These are phyloP conservation scores for Sordariomycetes sp. DNA, from an alignment of 2,329 filamentous ascomycete species.

Conservation along the genomic window DNA sequence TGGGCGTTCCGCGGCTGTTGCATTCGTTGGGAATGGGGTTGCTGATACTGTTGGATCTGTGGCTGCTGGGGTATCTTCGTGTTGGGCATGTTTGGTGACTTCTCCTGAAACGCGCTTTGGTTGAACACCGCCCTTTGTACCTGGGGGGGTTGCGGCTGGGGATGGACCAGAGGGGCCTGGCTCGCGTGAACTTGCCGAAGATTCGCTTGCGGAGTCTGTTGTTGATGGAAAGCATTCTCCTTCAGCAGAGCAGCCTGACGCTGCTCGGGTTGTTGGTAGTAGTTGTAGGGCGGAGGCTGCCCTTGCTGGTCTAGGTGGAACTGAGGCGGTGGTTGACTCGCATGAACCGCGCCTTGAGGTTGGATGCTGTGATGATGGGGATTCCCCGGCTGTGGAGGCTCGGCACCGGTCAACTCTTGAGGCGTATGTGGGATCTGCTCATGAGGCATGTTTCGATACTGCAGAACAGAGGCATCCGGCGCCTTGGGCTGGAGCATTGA, in stretches of 20 bases:
- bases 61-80: conserved; percentile 6
- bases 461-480: conserved; percentile 3
- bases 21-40: conserved; percentile 1
- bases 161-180: conserved; percentile 21
- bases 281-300: too few relatives aligned
- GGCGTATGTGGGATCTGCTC: conserved; percentile 37
- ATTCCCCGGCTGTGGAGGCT: conserved; percentile 43
- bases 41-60: conserved; percentile 7
- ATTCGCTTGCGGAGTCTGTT: background rate
- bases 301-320: conserved; percentile 14
- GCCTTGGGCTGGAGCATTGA: conserved; percentile 38
- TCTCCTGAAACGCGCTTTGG: conserved; percentile 19
- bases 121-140: conserved; percentile 44
- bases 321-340: conserved; percentile 19
- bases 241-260: background rate
- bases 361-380: conserved; percentile 47
- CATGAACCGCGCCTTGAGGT: conserved; percentile 25
- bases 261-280: background rate
- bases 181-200: conserved; percentile 8
- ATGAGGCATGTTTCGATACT: conserved; percentile 9
- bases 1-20: conserved; percentile 5
- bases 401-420: conserved; percentile 40
- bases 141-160: conserved; percentile 45
- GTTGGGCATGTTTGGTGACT: conserved; percentile 3
- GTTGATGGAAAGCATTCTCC: background rate